Evolutionary conservation across 768 basidiomycete species (phyloP), one percentile per base, ranked within the genome.

Genomic region (Tulasnella sp.): DNA sequence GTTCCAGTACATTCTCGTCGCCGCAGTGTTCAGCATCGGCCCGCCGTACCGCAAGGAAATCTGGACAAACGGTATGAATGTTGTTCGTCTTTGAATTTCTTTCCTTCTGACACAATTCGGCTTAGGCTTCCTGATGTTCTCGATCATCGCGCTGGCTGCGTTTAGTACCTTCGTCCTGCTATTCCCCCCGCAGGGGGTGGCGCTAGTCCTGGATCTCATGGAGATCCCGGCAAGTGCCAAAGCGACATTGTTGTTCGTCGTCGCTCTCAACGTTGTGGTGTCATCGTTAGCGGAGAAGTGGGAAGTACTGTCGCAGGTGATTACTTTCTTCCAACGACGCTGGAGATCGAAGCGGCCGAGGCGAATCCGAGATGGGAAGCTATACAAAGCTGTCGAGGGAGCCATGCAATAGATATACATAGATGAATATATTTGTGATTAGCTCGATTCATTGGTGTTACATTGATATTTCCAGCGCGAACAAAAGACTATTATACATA

Each of bases 1-100:
- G 78, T 99, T 99, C 89, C 97, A 99, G 84, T 99, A 99, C 83
- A 94, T 99, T 80, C 86, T 99, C 70, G 93, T 97, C 9, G 97
- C 97, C 15, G 97, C 91, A 0, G 95, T 99, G 0, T 99, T 99
- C 85, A 97, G 94, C 82, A 97, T 99, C 79, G 97, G 97, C 0
- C 96, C 96, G 3, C 97, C 97, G 4, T 99, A 97, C 83, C 89
- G 97, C 71, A 92, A 93, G 83, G 88, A 95, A 34, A 93, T 99
- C 87, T 95, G 92, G 89, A 93, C 96, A 19, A 99, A 99, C 81
- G 89, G 96, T 96, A 81, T 34, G 58, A 75, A 89, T 31, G 17
- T 73, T 45, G 74, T 69, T 67, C 29, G 40, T 39, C 67, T 67
- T 52, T 49, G 40, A 40, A 49, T 68, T 14, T 52, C 38, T 42